A percentile compares a stretch with the other conserved stretches of the same genome.
Evolutionary conservation across 352 stramenopile species (phyloP).

Genomic region (Phytophthora hibernalis): DNA sequence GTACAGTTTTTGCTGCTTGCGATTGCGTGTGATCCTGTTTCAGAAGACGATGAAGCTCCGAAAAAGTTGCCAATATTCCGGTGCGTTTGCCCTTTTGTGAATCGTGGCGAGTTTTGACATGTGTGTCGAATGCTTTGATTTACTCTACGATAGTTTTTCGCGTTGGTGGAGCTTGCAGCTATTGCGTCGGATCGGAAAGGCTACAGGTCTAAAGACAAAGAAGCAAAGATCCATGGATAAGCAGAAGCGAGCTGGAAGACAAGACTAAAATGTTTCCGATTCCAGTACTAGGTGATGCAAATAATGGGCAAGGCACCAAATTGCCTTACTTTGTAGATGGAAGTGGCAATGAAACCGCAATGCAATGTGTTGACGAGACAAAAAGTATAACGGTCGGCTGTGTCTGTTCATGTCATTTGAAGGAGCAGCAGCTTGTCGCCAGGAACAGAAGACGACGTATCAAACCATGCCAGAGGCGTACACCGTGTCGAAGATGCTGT

Average conservation of each 20-base stretch:
- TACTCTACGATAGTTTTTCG: slow-evolving; percentile 59
- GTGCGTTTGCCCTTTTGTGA: slow-evolving; percentile 33
- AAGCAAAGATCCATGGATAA: slow-evolving; percentile 57
- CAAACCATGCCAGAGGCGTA: slow-evolving; percentile 60
- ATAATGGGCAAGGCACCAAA: slow-evolving; percentile 3
- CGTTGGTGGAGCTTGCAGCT: slow-evolving; percentile 86
- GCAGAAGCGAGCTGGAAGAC: slow-evolving; percentile 29
- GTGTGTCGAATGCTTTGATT: background rate
- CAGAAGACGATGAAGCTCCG: slow-evolving; percentile 48
- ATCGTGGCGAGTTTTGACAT: background rate
- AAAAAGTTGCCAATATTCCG: slow-evolving; percentile 80
- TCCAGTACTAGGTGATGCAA: background rate
- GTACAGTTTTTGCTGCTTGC: slow-evolving; percentile 83
- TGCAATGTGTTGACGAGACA: slow-evolving; percentile 8
- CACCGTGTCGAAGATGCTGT: slow-evolving; percentile 88
- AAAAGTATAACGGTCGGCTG: slow-evolving; percentile 24
- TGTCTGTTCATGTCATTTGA: slow-evolving; percentile 22
- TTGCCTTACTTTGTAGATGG: slow-evolving; percentile 25
- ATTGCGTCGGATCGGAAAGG: slow-evolving; percentile 80
- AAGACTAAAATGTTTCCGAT: slow-evolving; percentile 17
- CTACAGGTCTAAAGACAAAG: slow-evolving; percentile 78
- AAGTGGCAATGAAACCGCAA: slow-evolving; percentile 32
- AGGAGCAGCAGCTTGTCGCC: slow-evolving; percentile 5
- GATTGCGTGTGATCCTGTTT: slow-evolving; percentile 79
- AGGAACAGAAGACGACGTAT: background rate